Conservation (phyloP, 2,329 filamentous ascomycete species). For the Colletotrichum tamarilloi region DNA sequence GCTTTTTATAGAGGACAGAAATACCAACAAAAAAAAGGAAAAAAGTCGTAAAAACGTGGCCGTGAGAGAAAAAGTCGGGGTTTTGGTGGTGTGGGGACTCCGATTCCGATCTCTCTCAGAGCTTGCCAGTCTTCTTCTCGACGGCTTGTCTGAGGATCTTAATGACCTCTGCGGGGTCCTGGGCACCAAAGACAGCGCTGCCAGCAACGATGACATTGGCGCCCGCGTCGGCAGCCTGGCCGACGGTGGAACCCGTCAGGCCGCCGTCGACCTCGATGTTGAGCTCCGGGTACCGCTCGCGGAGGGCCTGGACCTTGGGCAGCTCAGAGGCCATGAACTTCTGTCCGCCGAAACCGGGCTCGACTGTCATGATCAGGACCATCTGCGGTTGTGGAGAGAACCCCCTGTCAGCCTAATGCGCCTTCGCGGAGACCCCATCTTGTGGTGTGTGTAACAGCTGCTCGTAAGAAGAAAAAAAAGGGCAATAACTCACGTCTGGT, state of each 20-base stretch:
- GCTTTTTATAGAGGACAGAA: constrained; percentile 6
- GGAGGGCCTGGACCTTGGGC: constrained; percentile 89
- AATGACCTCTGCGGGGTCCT: constrained; percentile 90
- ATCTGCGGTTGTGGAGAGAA: constrained; percentile 69
- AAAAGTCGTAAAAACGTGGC: constrained; percentile 30
- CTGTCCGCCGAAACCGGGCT: constrained; percentile 97
- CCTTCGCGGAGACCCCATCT: neutral
- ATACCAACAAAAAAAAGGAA: neutral
- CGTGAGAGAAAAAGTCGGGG: neutral
- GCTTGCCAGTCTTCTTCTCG: constrained; percentile 64
- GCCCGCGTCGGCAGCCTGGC: constrained; percentile 92
- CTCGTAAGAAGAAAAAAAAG: neutral
- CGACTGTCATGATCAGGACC: constrained; percentile 98
- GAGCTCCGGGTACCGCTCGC: constrained; percentile 86
- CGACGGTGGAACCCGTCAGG: constrained; percentile 87
- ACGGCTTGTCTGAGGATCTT: constrained; percentile 82
- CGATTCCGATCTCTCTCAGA: constrained; percentile 39
- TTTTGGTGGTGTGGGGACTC: too few relatives aligned
- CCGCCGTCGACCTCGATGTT: constrained; percentile 99
- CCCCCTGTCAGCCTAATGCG: constrained; percentile 9
- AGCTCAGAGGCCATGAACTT: constrained; percentile 98
- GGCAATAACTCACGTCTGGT: constrained; percentile 80
- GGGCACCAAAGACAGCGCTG: constrained; percentile 93
- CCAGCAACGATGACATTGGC: constrained; percentile 98
- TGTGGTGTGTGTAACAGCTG: neutral